phyloP scores from a whole-genome alignment of 441 rosid genomes.

The Populus tomentosa region DNA sequence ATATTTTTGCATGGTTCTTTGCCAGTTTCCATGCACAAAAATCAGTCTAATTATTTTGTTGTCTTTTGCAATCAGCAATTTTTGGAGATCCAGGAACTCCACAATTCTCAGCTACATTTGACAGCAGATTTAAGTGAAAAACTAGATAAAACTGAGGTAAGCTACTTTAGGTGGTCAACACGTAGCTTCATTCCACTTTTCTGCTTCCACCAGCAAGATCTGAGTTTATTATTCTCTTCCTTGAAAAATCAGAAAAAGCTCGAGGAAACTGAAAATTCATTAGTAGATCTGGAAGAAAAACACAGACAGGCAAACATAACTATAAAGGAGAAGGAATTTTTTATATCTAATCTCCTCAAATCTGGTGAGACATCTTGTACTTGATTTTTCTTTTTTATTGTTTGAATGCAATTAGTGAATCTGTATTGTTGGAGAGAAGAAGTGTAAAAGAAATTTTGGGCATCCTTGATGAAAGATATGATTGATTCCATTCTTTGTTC shows the following conservation, averaged over 20 bases:
- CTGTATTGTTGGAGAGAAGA: background rate
- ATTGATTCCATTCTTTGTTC: background rate
- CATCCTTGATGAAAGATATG: background rate
- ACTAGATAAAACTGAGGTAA: slow-evolving; percentile 82
- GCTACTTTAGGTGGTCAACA: slow-evolving; percentile 7
- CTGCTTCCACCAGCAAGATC: background rate
- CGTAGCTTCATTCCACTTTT: background rate
- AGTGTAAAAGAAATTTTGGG: background rate
- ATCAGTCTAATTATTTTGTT: slow-evolving; percentile 9
- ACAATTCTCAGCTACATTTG: slow-evolving; percentile 64
- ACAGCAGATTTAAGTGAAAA: slow-evolving; percentile 64
- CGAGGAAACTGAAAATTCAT: slow-evolving; percentile 65
- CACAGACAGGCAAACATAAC: slow-evolving; percentile 88
- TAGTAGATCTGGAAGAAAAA: slow-evolving; percentile 88
- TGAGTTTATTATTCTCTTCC: slow-evolving; percentile 16
- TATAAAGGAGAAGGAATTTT: slow-evolving; percentile 86
- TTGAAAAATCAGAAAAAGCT: slow-evolving; percentile 63
- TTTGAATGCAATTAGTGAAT: background rate
- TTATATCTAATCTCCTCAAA: slow-evolving; percentile 83
- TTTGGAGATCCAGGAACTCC: slow-evolving; percentile 79
- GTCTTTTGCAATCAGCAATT: slow-evolving; percentile 51
- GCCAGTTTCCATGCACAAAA: background rate
- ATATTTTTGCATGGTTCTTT: slow-evolving; percentile 8
- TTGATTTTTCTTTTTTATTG: background rate
- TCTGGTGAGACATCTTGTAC: slow-evolving; percentile 47